phyloP scores from a whole-genome alignment of 2,329 filamentous ascomycete genomes.

The Plenodomus tracheiphilus region DNA sequence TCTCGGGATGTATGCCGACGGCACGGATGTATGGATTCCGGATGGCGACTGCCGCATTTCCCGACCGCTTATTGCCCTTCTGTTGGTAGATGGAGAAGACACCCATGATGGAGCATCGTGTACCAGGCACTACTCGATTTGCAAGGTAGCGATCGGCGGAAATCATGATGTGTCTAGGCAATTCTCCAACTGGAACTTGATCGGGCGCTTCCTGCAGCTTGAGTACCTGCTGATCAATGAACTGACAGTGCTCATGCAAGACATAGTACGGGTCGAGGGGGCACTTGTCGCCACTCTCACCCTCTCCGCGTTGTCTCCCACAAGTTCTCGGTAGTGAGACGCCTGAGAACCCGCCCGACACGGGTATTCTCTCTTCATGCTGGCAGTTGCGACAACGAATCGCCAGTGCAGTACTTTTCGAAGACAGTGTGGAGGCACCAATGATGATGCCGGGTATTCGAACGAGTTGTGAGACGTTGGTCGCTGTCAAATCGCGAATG shows the following conservation, averaged over 20 bases:
- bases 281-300: slow-evolving; percentile 73
- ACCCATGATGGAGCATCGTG: slow-evolving; percentile 91
- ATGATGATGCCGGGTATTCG: slow-evolving; percentile 97
- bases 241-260: slow-evolving; percentile 88
- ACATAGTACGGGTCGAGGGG: slow-evolving; percentile 96
- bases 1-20: slow-evolving; percentile 86
- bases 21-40: slow-evolving; percentile 92
- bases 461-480: slow-evolving; percentile 91
- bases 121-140: slow-evolving; percentile 93
- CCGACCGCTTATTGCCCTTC: slow-evolving; percentile 78
- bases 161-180: slow-evolving; percentile 91
- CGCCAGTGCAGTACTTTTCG: slow-evolving; percentile 84
- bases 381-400: slow-evolving; percentile 89
- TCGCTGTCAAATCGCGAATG: slow-evolving; percentile 90
- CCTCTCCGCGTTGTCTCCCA: slow-evolving; percentile 63
- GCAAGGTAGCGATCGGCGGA: slow-evolving; percentile 96
- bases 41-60: slow-evolving; percentile 85
- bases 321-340: slow-evolving; percentile 83
- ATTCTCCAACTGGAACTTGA: slow-evolving; percentile 93
- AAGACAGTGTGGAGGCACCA: slow-evolving; percentile 93
- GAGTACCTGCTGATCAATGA: slow-evolving; percentile 97
- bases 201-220: slow-evolving; percentile 98
- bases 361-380: slow-evolving; percentile 68
- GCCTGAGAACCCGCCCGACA: slow-evolving; percentile 85
- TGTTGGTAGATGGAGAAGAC: slow-evolving; percentile 98